Percentiles rank a stretch among this genome's conserved stretches.
Conservation (phyloP, 1,284 basidiomycete species). For the Polyporus tsugae region DNA sequence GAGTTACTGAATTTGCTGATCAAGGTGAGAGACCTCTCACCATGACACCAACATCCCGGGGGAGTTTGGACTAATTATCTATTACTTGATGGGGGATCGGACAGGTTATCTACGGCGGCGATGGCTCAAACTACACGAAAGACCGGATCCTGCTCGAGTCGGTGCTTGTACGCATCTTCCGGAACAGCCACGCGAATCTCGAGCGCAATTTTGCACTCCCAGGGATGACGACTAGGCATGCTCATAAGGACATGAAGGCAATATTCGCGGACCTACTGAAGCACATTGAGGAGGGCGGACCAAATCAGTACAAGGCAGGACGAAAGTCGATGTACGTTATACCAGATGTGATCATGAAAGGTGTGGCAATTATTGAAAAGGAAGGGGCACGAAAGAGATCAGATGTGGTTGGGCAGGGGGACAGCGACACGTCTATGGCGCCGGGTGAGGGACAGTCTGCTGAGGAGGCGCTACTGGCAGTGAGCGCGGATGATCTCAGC, state of each 20-base stretch:
- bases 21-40: constrained; percentile 34
- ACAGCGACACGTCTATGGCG: not conserved
- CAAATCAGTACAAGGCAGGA: constrained; percentile 4
- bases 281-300: not conserved
- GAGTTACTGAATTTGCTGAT: constrained; percentile 37
- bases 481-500: not conserved
- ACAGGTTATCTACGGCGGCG: constrained; percentile 21
- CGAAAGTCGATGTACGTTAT: too few species aligned
- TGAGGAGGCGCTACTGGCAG: too few species aligned
- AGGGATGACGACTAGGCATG: constrained; percentile 16
- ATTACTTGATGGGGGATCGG: too few species aligned
- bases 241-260: constrained; percentile 17
- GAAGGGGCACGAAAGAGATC: too few species aligned
- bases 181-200: constrained; percentile 17
- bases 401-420: too few species aligned
- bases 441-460: too few species aligned
- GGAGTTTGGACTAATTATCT: too few species aligned
- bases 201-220: constrained; percentile 22
- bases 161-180: constrained; percentile 22
- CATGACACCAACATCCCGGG: too few species aligned
- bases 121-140: constrained; percentile 27
- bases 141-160: constrained; percentile 27
- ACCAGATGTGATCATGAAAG: too few species aligned
- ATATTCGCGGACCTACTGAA: constrained; percentile 17
- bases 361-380: too few species aligned